Percentiles rank a stretch among this genome's conserved stretches.
These are phyloP conservation scores for Trichophyton benhamiae DNA, from an alignment of 2,329 filamentous ascomycete genomes.

Conservation along the genomic window DNA sequence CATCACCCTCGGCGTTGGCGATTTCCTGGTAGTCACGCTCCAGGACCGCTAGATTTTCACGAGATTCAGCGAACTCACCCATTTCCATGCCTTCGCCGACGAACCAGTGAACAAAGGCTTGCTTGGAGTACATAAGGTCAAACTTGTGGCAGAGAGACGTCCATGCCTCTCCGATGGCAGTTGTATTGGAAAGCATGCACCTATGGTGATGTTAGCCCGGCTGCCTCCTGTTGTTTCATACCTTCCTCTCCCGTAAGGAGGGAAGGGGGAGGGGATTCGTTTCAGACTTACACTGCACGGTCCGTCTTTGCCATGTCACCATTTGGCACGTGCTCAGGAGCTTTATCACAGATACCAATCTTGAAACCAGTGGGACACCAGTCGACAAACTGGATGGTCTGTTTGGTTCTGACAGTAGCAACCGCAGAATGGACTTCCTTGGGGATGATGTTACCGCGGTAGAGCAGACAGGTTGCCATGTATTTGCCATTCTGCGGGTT, in stretches of 20 bases:
- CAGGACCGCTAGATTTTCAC: slow-evolving; percentile 71
- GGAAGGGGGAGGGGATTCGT: not conserved
- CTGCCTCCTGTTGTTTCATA: not conserved
- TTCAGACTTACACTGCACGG: slow-evolving; percentile 33
- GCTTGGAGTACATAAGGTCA: slow-evolving; percentile 58
- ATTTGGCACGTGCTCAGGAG: slow-evolving; percentile 41
- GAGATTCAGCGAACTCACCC: slow-evolving; percentile 76
- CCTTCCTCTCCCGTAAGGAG: too few relatives aligned
- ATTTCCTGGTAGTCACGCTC: slow-evolving; percentile 85
- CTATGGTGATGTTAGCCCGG: not conserved
- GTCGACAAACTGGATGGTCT: slow-evolving; percentile 53
- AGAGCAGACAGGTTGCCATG: slow-evolving; percentile 55
- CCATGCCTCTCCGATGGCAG: slow-evolving; percentile 55
- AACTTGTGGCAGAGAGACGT: slow-evolving; percentile 54
- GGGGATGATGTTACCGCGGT: slow-evolving; percentile 54
- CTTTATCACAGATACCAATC: slow-evolving; percentile 55
- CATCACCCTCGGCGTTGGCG: slow-evolving; percentile 8
- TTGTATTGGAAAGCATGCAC: slow-evolving; percentile 56
- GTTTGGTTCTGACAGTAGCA: slow-evolving; percentile 50
- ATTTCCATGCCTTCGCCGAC: slow-evolving; percentile 89
- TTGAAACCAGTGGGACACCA: slow-evolving; percentile 61
- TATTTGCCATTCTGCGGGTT: slow-evolving; percentile 56
- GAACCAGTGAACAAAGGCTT: slow-evolving; percentile 60
- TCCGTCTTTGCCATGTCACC: slow-evolving; percentile 44
- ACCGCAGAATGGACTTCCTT: slow-evolving; percentile 49